These are phyloP conservation scores for Zymoseptoria pseudotritici DNA, from an alignment of 2,329 filamentous ascomycete species.

Conservation along the genomic window DNA sequence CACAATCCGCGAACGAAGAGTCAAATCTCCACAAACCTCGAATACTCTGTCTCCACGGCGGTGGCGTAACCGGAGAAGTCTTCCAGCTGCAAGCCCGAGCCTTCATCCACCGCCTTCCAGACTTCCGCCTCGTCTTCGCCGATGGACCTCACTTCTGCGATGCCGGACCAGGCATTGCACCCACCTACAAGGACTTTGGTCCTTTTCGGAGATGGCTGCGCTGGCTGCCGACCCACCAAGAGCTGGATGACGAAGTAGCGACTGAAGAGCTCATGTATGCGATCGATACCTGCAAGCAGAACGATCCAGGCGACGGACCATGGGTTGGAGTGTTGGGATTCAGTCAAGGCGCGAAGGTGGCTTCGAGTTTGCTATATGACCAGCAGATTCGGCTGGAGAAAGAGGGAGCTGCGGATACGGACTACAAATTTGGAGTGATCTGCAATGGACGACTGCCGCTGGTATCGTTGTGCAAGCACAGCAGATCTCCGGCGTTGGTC, in stretches of 20 bases:
- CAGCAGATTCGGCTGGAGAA: slow-evolving; percentile 51
- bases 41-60: slow-evolving; percentile 74
- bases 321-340: slow-evolving; percentile 47
- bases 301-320: slow-evolving; percentile 38
- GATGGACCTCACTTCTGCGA: slow-evolving; percentile 60
- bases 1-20: not conserved
- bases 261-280: slow-evolving; percentile 42
- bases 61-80: slow-evolving; percentile 63
- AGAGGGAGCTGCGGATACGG: slow-evolving; percentile 29
- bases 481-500: slow-evolving; percentile 32
- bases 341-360: slow-evolving; percentile 44
- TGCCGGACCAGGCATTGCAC: slow-evolving; percentile 54
- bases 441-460: slow-evolving; percentile 56
- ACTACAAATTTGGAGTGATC: slow-evolving; percentile 55
- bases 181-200: slow-evolving; percentile 57
- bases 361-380: slow-evolving; percentile 41
- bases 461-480: slow-evolving; percentile 44
- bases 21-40: slow-evolving; percentile 43
- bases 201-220: slow-evolving; percentile 61
- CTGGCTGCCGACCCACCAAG: slow-evolving; percentile 52
- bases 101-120: slow-evolving; percentile 43
- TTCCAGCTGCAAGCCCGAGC: slow-evolving; percentile 62
- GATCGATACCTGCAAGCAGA: slow-evolving; percentile 39
- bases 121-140: slow-evolving; percentile 65
- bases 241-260: slow-evolving; percentile 44